These are phyloP conservation scores for Dactylellina cionopaga DNA, from an alignment of 2,329 filamentous ascomycete species.

Conservation along the genomic window DNA sequence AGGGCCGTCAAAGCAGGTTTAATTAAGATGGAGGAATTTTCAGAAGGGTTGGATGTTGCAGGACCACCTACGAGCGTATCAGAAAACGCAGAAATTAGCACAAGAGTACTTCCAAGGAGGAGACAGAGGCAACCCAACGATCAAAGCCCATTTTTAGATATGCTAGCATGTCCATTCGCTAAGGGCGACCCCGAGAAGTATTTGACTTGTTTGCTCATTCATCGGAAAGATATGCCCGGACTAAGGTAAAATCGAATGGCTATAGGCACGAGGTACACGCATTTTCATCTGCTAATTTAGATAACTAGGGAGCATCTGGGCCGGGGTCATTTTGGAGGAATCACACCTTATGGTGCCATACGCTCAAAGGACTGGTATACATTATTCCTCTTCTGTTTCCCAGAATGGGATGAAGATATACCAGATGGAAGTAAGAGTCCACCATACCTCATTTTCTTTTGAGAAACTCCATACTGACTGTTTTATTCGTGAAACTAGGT, in stretches of 20 bases:
- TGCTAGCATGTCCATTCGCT: constrained; percentile 46
- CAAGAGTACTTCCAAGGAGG: constrained; percentile 6
- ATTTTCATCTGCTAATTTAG: constrained; percentile 1
- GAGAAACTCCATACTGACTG: neutral
- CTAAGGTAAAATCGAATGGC: constrained; percentile 23
- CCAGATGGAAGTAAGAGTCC: constrained; percentile 31
- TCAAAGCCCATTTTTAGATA: constrained; percentile 44
- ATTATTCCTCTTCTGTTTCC: constrained; percentile 37
- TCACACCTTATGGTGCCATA: constrained; percentile 31
- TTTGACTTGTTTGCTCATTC: constrained; percentile 43
- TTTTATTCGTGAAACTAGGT: neutral
- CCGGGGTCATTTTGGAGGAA: constrained; percentile 39
- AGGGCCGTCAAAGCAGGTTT: constrained; percentile 37
- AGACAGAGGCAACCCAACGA: constrained; percentile 25
- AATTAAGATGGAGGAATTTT: constrained; percentile 45
- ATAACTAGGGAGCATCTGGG: constrained; percentile 36
- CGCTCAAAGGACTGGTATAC: constrained; percentile 42
- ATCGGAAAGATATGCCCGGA: constrained; percentile 46
- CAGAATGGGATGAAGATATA: constrained; percentile 19
- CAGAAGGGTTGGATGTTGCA: constrained; percentile 19
- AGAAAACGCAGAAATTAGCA: neutral
- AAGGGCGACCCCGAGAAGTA: constrained; percentile 46
- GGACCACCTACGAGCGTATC: neutral
- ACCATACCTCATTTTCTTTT: neutral
- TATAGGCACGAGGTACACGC: no score